Evolutionary conservation across 208 protist species (phyloP).

Genomic region (Acanthamoeba sp.): DNA sequence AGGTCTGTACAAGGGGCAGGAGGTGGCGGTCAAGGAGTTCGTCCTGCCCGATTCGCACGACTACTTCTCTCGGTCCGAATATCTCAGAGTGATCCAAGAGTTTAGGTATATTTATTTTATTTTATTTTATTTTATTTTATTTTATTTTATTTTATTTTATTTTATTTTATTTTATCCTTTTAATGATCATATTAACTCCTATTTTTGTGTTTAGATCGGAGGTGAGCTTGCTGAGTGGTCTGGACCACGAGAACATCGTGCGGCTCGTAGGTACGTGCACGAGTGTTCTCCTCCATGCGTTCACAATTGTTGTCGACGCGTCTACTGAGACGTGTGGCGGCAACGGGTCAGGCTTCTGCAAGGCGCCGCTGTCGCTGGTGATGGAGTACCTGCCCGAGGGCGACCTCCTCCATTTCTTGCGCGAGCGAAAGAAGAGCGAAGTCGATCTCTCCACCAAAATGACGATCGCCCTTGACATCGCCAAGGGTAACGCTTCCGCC

Average conservation of each 20-base stretch:
- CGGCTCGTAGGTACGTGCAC: background rate
- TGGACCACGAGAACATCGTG: slow-evolving; percentile 41
- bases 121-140: no score
- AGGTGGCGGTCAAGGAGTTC: slow-evolving; percentile 70
- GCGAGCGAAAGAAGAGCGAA: slow-evolving; percentile 13
- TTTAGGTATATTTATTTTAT: no score
- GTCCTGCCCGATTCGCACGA: background rate
- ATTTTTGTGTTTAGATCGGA: slow-evolving; percentile 3
- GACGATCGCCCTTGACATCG: slow-evolving; percentile 61
- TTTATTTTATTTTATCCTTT: background rate
- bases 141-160: no score
- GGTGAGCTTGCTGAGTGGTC: background rate
- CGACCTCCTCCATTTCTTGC: slow-evolving; percentile 36
- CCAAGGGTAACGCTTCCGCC: background rate
- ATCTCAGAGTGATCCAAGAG: slow-evolving; percentile 26
- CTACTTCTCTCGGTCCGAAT: background rate
- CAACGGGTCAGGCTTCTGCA: background rate
- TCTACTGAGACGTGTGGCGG: background rate
- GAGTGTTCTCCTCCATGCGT: background rate
- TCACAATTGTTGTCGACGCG: background rate
- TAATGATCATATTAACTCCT: background rate
- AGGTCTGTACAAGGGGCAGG: slow-evolving; percentile 34
- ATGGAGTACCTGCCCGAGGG: slow-evolving; percentile 70
- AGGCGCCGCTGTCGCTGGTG: slow-evolving; percentile 46
- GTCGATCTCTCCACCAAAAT: background rate